phyloP scores from a whole-genome alignment of 768 basidiomycete species.

The Agaricus blazei region DNA sequence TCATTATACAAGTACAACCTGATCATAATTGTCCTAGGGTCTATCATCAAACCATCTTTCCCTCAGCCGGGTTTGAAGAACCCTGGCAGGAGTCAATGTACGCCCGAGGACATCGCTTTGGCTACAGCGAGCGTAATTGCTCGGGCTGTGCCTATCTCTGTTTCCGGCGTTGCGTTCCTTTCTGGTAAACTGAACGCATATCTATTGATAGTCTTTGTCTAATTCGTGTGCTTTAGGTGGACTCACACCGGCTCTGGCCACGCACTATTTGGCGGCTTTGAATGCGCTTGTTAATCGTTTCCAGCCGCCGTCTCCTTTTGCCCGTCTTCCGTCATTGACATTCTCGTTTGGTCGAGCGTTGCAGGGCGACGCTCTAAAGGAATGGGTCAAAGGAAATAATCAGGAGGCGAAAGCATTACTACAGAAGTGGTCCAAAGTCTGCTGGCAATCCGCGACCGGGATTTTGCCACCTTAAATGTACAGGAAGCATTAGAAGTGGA shows the following conservation, averaged over 20 bases:
- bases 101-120: conserved; percentile 36
- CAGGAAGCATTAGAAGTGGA: neutral
- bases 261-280: conserved; percentile 34
- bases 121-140: conserved; percentile 42
- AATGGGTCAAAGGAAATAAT: conserved; percentile 43
- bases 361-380: conserved; percentile 43
- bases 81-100: conserved; percentile 28
- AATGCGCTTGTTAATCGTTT: conserved; percentile 33
- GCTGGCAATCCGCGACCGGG: conserved; percentile 36
- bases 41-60: conserved; percentile 49
- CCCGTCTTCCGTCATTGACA: conserved; percentile 36
- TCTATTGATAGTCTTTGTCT: neutral
- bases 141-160: conserved; percentile 38
- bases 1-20: neutral
- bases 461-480: conserved; percentile 15
- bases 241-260: conserved; percentile 33
- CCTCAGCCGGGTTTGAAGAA: conserved; percentile 43
- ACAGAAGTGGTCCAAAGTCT: conserved; percentile 36
- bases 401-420: conserved; percentile 32
- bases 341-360: conserved; percentile 49
- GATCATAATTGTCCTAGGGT: conserved; percentile 24
- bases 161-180: conserved; percentile 45
- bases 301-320: conserved; percentile 27
- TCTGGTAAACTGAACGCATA: conserved; percentile 29
- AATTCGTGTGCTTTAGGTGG: conserved; percentile 27